Percentiles rank a stretch among this genome's conserved stretches.
Evolutionary conservation across 2,329 filamentous ascomycete species (phyloP).

Genomic region (Ophiostoma perfectum): DNA sequence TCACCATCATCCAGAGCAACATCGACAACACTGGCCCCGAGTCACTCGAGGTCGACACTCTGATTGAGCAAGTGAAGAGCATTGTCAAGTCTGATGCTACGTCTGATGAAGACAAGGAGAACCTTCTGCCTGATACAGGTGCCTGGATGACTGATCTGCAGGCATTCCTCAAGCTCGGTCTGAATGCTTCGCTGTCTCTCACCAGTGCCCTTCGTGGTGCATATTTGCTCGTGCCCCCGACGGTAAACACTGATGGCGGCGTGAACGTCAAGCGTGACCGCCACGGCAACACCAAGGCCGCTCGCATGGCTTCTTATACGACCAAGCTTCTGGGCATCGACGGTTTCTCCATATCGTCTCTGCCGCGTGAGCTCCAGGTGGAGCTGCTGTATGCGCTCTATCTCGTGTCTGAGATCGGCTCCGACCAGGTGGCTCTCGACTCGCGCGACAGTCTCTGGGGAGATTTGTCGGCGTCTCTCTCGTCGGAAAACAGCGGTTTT

Average conservation of each 20-base stretch:
- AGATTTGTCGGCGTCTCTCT: constrained; percentile 31
- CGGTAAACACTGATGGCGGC: constrained; percentile 13
- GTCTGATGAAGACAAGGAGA: constrained; percentile 32
- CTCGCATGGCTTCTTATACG: constrained; percentile 70
- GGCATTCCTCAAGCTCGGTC: constrained; percentile 47
- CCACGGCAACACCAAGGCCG: constrained; percentile 64
- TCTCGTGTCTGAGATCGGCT: constrained; percentile 47
- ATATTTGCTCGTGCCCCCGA: constrained; percentile 50
- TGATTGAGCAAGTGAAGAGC: constrained; percentile 45
- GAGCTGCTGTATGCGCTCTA: constrained; percentile 49
- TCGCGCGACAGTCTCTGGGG: constrained; percentile 45
- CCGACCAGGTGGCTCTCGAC: constrained; percentile 49
- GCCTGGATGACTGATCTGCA: constrained; percentile 62
- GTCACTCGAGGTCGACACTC: constrained; percentile 50
- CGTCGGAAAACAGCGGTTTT: constrained; percentile 31
- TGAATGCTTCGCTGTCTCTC: constrained; percentile 63
- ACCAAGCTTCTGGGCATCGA: constrained; percentile 48
- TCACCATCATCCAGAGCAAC: constrained; percentile 51
- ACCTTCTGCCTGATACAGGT: constrained; percentile 57
- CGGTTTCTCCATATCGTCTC: constrained; percentile 36
- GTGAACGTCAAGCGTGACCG: constrained; percentile 52
- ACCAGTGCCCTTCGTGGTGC: constrained; percentile 67
- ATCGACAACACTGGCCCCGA: constrained; percentile 45
- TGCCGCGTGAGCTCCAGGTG: constrained; percentile 41
- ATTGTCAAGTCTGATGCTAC: constrained; percentile 32